Base-by-base conservation (phyloP, 1,139 yeast genomes). In the Taphrina deformans region DNA sequence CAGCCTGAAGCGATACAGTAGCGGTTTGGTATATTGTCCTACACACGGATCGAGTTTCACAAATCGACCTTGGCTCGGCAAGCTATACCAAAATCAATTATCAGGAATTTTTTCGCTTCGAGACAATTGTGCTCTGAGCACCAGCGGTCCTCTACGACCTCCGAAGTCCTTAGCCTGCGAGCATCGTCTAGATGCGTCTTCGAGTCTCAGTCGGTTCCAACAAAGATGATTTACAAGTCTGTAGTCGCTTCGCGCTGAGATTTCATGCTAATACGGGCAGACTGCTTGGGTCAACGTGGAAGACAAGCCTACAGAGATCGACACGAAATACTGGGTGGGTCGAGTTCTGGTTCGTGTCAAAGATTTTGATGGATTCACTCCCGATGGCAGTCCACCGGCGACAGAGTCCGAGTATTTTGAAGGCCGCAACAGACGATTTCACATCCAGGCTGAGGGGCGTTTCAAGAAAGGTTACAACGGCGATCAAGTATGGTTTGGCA, bases 381-480 rank as follows among this genome's bases (percentile, higher is more conserved):
- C 67, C 6, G 65, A 65, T 29, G 67, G 65, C 46, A 48, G 62
- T 16, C 65, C 62, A 21, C 67, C 67, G n/a, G 44, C 59, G 10
- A 24, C 52, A 2, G 48, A 61, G 27, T 55, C 62, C 14, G 58
- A 38, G 16, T 65, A 65, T 45, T 65, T 65, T 33, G 59, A 56
- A 18, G 67, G 67, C 2, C 65, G 67, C 10, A 59, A 56, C 26
- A 27, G 67, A n/a, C 58, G 64, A 33, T 65, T 65, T 44, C 67
- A 65, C n/a, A 65, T 65, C 7, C 67, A 65, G 40, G 67, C 65
- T 6, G 67, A 65, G 56, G 67, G 67, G n/a, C 62, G 67, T 18
- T 65, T 65, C 53, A 65, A 65, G 55, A 50, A 56, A 35, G 53
- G 31, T 9, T 65, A 65, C 60, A 51, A 62, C 29, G 67, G 67